These are phyloP conservation scores for Stagonosporopsis chrysanthemi DNA, from an alignment of 2,329 filamentous ascomycete genomes.

Conservation along the genomic window DNA sequence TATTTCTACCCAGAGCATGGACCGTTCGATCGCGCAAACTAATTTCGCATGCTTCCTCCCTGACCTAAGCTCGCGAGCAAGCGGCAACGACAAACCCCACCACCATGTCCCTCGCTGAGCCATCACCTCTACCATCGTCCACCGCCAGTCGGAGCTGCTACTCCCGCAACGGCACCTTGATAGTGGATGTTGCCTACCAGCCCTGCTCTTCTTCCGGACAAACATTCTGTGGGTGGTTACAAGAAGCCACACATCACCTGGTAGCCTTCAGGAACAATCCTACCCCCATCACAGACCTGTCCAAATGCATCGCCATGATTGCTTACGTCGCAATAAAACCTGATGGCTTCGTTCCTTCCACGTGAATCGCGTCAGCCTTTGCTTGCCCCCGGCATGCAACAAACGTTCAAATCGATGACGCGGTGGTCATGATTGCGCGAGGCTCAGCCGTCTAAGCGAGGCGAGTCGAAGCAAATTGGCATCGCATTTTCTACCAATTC, in stretches of 20 bases:
- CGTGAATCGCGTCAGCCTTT: neutral
- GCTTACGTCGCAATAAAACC: too few relatives aligned
- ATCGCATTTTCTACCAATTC: slow-evolving; percentile 22
- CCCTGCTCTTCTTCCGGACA: slow-evolving; percentile 15
- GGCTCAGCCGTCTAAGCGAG: slow-evolving; percentile 20
- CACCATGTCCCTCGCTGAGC: neutral
- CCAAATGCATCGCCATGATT: neutral
- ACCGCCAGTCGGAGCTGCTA: slow-evolving; percentile 13
- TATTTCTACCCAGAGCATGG: neutral
- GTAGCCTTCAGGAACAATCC: neutral
- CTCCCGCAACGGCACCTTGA: slow-evolving; percentile 18
- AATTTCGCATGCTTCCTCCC: neutral
- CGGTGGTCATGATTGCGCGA: slow-evolving; percentile 7
- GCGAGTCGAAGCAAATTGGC: slow-evolving; percentile 16
- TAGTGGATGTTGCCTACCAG: slow-evolving; percentile 11
- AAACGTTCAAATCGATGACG: slow-evolving; percentile 12
- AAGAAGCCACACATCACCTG: neutral
- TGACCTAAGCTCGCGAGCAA: neutral
- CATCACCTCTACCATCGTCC: neutral
- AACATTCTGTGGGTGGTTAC: neutral
- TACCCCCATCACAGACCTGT: neutral
- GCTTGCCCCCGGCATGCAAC: neutral
- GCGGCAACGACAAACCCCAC: neutral
- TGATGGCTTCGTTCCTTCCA: neutral
- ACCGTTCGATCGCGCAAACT: neutral